Evolutionary conservation across 306 rosid genomes (phyloP).

Genomic region (Vachellia collinsii): DNA sequence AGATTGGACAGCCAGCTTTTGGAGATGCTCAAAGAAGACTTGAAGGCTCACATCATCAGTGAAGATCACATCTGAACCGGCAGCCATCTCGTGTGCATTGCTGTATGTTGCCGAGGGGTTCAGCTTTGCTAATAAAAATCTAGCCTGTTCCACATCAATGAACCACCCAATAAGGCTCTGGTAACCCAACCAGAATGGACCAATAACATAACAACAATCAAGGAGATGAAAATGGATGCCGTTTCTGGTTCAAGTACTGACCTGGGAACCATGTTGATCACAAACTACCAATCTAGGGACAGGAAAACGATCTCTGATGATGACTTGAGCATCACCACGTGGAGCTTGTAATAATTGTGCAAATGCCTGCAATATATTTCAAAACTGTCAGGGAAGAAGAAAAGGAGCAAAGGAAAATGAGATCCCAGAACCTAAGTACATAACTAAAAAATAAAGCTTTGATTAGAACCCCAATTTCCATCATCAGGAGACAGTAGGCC

Average conservation of each 20-base stretch:
- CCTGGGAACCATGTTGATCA: conserved; percentile 99
- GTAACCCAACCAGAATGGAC: conserved; percentile 8
- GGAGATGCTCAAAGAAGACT: conserved; percentile 97
- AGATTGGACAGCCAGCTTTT: conserved; percentile 97
- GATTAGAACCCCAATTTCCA: conserved; percentile 22
- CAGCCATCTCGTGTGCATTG: conserved; percentile 82
- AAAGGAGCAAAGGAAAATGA: conserved; percentile 3
- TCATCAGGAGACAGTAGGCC: conserved; percentile 5
- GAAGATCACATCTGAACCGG: conserved; percentile 94
- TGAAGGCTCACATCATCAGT: conserved; percentile 97
- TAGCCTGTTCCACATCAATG: conserved; percentile 66
- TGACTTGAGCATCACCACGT: conserved; percentile 67
- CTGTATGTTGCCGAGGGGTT: conserved; percentile 96
- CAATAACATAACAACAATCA: background rate
- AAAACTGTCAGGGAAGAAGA: conserved; percentile 26
- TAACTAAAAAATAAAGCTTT: conserved; percentile 2
- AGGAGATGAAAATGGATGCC: conserved; percentile 23
- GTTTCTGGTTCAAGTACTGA: conserved; percentile 38
- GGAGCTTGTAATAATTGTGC: conserved; percentile 84
- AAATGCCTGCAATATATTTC: conserved; percentile 71
- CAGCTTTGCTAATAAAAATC: conserved; percentile 91
- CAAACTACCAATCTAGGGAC: conserved; percentile 96
- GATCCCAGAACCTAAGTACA: background rate
- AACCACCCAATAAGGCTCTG: conserved; percentile 16
- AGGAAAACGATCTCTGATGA: conserved; percentile 82